Base-by-base conservation (phyloP, 2,329 filamentous ascomycete genomes). In the Pseudocercospora musae region DNA sequence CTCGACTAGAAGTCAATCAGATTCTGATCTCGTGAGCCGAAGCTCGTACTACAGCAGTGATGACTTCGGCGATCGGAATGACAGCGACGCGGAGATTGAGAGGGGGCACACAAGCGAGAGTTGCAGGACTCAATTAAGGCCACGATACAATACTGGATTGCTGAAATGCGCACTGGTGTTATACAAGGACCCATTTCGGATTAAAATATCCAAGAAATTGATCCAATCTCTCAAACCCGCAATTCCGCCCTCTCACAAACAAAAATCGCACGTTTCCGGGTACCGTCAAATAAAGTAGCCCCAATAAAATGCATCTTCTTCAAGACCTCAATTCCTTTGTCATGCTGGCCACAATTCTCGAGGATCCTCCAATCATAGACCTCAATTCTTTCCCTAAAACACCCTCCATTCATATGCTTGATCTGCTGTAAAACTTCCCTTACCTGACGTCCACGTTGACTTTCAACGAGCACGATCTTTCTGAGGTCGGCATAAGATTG, bases 391-490 rank as follows among this genome's bases (percentile, higher is more conserved):
- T 74, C 73, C 49, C 59, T 53, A 9, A 74, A 68, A 13, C 42
- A 25, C 0, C 71, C 71, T 1, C 57, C 29, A 31, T 73, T 71
- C 29, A 76, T 37, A 8, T 48, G 62, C 31, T 61, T 1, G 1
- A 74, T 53, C n/a, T 66, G 54, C 21, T 52, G 21, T 1, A 74
- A 44, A 0, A 71, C 37, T 0, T 54, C 60, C 10, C 50, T 27
- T 2, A 68, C 63, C 2, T 63, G 69, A 5, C 61, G 50, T 10
- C 27, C 33, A 5, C 74, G 66, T 13, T 64, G 67, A 21, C 61
- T 59, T 55, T 76, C 73, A 4, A 76, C 72, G 11, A 76, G 60
- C 0, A 75, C 68, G 20, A 75, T 60, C 53, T 75, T 76, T 10
- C 68, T 59, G 62, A 73, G 60, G 4, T 69, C 73, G 4, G 59